A percentile compares a stretch with the other conserved stretches of the same genome.
Conservation (phyloP, 768 basidiomycete genomes). For the Tulasnella sp. region DNA sequence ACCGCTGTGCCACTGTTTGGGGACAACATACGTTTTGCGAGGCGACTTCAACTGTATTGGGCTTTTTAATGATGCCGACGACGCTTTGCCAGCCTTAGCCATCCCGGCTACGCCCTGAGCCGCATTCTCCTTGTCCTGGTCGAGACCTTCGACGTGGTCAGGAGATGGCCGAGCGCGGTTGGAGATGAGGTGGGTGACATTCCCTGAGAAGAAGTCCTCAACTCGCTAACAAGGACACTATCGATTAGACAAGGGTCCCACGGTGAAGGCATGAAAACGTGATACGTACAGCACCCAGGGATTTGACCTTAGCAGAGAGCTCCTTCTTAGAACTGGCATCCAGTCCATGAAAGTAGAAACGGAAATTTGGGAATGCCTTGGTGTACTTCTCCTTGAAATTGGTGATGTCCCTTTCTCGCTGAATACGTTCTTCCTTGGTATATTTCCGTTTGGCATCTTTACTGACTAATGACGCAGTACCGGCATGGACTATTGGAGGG, state of each 20-base stretch:
- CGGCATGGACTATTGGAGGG: not conserved
- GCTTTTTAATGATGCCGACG: conserved; percentile 22
- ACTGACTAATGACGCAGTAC: not conserved
- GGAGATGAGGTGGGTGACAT: conserved; percentile 87
- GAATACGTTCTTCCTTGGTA: conserved; percentile 36
- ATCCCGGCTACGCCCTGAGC: not conserved
- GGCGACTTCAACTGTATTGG: conserved; percentile 35
- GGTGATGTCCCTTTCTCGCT: conserved; percentile 41
- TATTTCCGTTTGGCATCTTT: conserved; percentile 28
- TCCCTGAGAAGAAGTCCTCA: conserved; percentile 85
- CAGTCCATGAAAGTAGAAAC: conserved; percentile 80
- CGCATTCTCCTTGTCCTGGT: conserved; percentile 42
- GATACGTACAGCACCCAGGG: conserved; percentile 75
- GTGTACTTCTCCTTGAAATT: conserved; percentile 86
- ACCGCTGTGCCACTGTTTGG: not conserved
- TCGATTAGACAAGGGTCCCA: conserved; percentile 29
- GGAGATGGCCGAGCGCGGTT: conserved; percentile 48
- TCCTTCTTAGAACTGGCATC: conserved; percentile 49
- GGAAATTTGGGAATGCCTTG: conserved; percentile 79
- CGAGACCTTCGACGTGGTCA: conserved; percentile 42
- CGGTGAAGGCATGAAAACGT: not conserved
- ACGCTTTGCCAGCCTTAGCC: not conserved
- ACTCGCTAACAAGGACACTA: conserved; percentile 58
- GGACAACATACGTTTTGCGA: not conserved
- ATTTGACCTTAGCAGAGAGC: conserved; percentile 60